phyloP scores from a whole-genome alignment of 768 basidiomycete species.

The Gymnopilus dilepis region DNA sequence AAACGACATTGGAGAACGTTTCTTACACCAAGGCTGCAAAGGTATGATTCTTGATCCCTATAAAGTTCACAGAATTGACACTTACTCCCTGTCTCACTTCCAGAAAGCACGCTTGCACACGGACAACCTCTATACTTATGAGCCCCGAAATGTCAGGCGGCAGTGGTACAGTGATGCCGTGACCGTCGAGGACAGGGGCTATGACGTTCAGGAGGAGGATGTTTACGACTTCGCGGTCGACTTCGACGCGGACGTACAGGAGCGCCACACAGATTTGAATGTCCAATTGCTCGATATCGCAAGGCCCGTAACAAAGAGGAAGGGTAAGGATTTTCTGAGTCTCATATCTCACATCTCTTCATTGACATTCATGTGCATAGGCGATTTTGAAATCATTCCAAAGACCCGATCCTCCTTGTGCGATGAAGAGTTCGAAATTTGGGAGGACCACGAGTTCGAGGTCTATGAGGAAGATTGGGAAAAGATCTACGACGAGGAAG shows the following conservation, averaged over 20 bases:
- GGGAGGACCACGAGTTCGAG: conserved; percentile 26
- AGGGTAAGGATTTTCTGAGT: conserved; percentile 30
- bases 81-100: background rate
- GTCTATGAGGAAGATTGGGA: conserved; percentile 30
- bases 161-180: conserved; percentile 32
- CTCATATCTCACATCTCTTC: no score
- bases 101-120: background rate
- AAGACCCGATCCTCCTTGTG: conserved; percentile 24
- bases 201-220: conserved; percentile 22
- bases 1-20: conserved; percentile 6
- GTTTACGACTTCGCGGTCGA: conserved; percentile 25
- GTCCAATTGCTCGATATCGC: conserved; percentile 25
- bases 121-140: conserved; percentile 9
- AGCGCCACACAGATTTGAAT: conserved; percentile 18
- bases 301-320: conserved; percentile 27
- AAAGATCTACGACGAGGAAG: conserved; percentile 29
- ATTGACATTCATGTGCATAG: conserved; percentile 26
- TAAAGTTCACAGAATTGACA: background rate
- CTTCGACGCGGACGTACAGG: conserved; percentile 11
- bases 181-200: conserved; percentile 30
- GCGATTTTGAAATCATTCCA: conserved; percentile 32
- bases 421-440: conserved; percentile 26
- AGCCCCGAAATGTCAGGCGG: conserved; percentile 23
- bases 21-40: conserved; percentile 12
- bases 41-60: background rate